Evolutionary conservation across 2,329 filamentous ascomycete genomes (phyloP), one percentile per base, ranked within the genome.

Genomic region (Mollisia scopiformis): DNA sequence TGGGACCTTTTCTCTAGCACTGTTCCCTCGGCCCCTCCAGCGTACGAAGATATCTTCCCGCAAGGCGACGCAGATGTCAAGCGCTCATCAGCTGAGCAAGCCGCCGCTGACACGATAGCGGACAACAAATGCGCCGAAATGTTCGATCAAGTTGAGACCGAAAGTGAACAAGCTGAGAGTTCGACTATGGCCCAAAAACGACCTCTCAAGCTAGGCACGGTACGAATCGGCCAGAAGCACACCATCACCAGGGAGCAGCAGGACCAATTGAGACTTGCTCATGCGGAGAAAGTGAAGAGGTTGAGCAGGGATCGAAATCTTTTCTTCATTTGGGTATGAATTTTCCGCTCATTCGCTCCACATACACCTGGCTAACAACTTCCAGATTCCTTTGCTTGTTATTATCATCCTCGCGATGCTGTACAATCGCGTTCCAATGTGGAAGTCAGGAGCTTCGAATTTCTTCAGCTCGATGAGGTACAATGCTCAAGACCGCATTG

Each of bases 11-110:
- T 88, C 47, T 85, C 86, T 8, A 76, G 81, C 37, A 78, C 76
- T 21, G 77, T 76, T 39, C 75, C 84, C 10, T 78, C 80, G 3
- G 80, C 84, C 31, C 90, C 90, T 8, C 91, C 91, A 10, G 85
- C 91, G 0, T 95, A 95, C 66, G 88, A 93, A 56, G 91, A 93
- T 51, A 84, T 95, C 28, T 95, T 87, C 73, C 91, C 90, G 1
- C 75, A 79, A 56, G 69, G 68, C 33, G 78, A 81, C 47, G 64
- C 80, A 16, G 83, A 88, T 58, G 76, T 75, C 25, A 88, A 89
- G 73, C 81, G 84, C 68, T 77, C 81, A 19, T 83, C 84, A n/a
- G 84, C 83, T 1, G 79, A 80, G 8, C 79, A 79, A 56, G 87
- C 86, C 2, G 82, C 83, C 1, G 82, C 80, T 14, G 86, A 89